Evolutionary conservation across 83 land plant species (phyloP), one percentile per base, ranked within the genome.

Genomic region (Thuja plicata): DNA sequence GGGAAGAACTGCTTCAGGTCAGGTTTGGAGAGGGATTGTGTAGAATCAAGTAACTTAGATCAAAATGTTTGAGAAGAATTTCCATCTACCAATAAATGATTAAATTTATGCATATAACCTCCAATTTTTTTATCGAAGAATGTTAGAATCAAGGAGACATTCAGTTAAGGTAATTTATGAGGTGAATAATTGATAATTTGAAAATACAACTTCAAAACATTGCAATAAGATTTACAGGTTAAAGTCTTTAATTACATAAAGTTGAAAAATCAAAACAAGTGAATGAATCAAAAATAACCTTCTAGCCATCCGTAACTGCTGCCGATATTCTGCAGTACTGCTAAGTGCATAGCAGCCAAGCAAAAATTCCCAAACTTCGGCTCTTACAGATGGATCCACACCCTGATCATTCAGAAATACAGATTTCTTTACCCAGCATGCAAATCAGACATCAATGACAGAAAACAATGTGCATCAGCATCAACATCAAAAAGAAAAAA

Each of bases 301-400:
- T 41, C 96, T 87, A 45, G 95, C 94, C 62, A 89, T 90, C 88
- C 96, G 90, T 41, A 95, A 77, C 86, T 91, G 91, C 90, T 57
- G 89, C 34, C 95, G 89, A 74, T 89, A 86, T 86, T 95, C 96
- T n/a, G 95, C 89, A 71, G 99, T 97, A 86, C 96, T 96, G 76
- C 95, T 89, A 60, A 91, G 46, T 78, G 95, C 92, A 94, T 94
- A 96, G 90, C 99, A 97, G 86, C 99, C 98, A 90, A 97, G 98
- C 87, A 97, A 92, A 90, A 95, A 97, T 90, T 97, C 99, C 99
- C 99, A 97, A 41, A 97, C 99, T 91, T 96, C 99, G 52, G 95
- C 89, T 82, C 99, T 91, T 88, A 97, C 96, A 55, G 98, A 95
- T 87, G 97, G 95, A 91, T 97, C 97, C 88, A 96, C 97, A 70